phyloP scores from a whole-genome alignment of 1,284 basidiomycete species.

The Trichosporon ovoides region DNA sequence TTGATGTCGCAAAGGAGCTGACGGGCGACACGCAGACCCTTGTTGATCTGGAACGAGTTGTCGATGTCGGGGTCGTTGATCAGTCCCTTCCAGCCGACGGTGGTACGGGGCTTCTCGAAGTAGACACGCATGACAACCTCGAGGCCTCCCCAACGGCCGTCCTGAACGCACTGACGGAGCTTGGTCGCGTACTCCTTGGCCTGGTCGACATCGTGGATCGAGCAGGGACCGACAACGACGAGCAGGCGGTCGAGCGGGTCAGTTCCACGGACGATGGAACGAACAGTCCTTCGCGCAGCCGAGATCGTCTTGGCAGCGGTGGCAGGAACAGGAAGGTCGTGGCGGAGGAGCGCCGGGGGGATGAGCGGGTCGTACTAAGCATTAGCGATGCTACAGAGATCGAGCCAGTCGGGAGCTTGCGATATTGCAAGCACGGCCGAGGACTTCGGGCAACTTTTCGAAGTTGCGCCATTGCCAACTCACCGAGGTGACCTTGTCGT shows the following conservation, averaged over 20 bases:
- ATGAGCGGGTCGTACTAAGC: slow-evolving; percentile 86
- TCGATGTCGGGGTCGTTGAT: slow-evolving; percentile 63
- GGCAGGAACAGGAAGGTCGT: slow-evolving; percentile 61
- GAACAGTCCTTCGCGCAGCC: slow-evolving; percentile 67
- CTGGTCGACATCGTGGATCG: slow-evolving; percentile 83
- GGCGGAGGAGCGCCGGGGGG: slow-evolving; percentile 78
- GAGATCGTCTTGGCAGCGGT: slow-evolving; percentile 61
- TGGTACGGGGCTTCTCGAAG: slow-evolving; percentile 61
- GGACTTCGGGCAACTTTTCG: slow-evolving; percentile 1
- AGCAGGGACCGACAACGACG: slow-evolving; percentile 92
- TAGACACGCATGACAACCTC: slow-evolving; percentile 94
- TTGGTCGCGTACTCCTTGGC: slow-evolving; percentile 83
- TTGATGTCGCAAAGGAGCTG: slow-evolving; percentile 81
- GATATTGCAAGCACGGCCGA: too few species aligned
- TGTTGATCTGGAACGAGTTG: slow-evolving; percentile 71
- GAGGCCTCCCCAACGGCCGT: slow-evolving; percentile 64
- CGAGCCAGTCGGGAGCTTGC: too few species aligned
- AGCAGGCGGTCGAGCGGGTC: slow-evolving; percentile 68
- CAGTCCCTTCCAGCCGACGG: slow-evolving; percentile 94
- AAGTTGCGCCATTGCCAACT: slow-evolving; percentile 21
- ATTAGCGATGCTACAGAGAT: not conserved
- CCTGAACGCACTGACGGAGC: slow-evolving; percentile 60
- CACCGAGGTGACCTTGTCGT: slow-evolving; percentile 44
- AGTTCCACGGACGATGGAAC: slow-evolving; percentile 70
- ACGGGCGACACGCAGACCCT: slow-evolving; percentile 85